Evolutionary conservation across 495 filamentous ascomycete genomes (phyloP), one percentile per base, ranked within the genome.

Genomic region (Terfezia claveryi): DNA sequence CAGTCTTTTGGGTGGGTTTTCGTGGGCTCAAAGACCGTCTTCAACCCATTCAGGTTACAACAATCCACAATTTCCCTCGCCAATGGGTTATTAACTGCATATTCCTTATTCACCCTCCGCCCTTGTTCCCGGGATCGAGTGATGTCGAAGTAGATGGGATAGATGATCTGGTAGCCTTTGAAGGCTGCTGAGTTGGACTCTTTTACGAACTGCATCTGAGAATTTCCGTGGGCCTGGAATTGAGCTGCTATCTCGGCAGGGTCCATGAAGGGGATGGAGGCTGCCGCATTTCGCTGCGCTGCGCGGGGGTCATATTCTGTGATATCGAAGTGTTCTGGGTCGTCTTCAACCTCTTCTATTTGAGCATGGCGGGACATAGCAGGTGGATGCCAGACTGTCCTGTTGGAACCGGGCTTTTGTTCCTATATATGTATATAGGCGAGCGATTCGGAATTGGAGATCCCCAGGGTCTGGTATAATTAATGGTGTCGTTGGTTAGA

Each of bases 1-100:
- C 91, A 98, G 69, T 98, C 91, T 69, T 88, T 87, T 0, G 91
- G 91, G 70, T 98, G 91, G 50, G 80, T 72, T 70, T 94, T 94
- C 61, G 80, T 82, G 0, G 88, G 87, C 68, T 98, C 91, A 66
- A 94, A 81, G 6, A 87, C 81, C 36, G 80, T 79, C 36, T 77
- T 74, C 56, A 95, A 68, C 6, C 82, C 79, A 46, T 95, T 71
- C 56, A 68, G 68, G 17, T 80, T 78, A 62, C 82, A 84, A 0
- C 89, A 91, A 58, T 87, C 80, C 37, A 85, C 84, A 64, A 98
- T 88, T 59, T 89, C 86, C 54, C 85, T 73, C 8, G 91, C 91
- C 16, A 98, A 72, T 27, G 91, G 91, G 69, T 92, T 94, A 50
- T 72, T 61, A 3, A 95, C 85, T 0, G 87, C 89, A 4, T 82